These are phyloP conservation scores for Dactylorhiza incarnata DNA, from an alignment of 106 monocot genomes.

Conservation along the genomic window DNA sequence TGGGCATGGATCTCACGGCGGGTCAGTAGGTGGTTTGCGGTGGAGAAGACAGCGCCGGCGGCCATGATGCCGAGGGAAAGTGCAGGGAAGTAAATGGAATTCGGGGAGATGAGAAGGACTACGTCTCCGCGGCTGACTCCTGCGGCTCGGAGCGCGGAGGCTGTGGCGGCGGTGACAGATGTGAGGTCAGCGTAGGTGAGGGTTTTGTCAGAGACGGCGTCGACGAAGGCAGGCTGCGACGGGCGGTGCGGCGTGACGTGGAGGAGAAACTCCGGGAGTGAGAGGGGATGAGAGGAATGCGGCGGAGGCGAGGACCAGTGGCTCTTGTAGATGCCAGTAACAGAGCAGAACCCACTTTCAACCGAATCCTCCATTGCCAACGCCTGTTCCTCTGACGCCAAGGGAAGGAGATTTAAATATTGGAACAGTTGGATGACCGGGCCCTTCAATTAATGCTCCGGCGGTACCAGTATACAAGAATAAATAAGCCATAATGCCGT, in stretches of 20 bases:
- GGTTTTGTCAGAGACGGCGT: constrained; percentile 31
- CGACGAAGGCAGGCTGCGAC: constrained; percentile 53
- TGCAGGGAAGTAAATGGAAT: constrained; percentile 48
- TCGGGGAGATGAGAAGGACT: constrained; percentile 42
- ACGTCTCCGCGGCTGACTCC: constrained; percentile 38
- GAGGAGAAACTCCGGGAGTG: constrained; percentile 38
- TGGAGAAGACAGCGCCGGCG: constrained; percentile 46
- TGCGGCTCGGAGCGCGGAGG: constrained; percentile 6
- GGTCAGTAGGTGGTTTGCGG: constrained; percentile 62
- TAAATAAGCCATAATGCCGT: too few relatives aligned
- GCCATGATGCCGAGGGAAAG: constrained; percentile 56
- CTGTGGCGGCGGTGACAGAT: constrained; percentile 17
- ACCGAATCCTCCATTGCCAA: too few relatives aligned
- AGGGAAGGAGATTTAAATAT: too few relatives aligned
- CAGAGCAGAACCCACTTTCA: too few relatives aligned
- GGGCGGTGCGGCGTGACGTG: not conserved
- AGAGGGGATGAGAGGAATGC: not conserved
- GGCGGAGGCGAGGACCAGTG: constrained; percentile 12
- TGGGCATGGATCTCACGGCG: constrained; percentile 43
- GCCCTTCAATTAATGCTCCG: too few relatives aligned
- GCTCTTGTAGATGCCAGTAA: constrained; percentile 30
- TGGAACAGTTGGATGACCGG: too few relatives aligned
- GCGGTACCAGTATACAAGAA: too few relatives aligned
- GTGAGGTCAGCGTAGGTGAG: constrained; percentile 36
- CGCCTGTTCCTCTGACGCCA: too few relatives aligned